These are phyloP conservation scores for Clitoria ternatea DNA, from an alignment of 306 rosid genomes.

Conservation along the genomic window DNA sequence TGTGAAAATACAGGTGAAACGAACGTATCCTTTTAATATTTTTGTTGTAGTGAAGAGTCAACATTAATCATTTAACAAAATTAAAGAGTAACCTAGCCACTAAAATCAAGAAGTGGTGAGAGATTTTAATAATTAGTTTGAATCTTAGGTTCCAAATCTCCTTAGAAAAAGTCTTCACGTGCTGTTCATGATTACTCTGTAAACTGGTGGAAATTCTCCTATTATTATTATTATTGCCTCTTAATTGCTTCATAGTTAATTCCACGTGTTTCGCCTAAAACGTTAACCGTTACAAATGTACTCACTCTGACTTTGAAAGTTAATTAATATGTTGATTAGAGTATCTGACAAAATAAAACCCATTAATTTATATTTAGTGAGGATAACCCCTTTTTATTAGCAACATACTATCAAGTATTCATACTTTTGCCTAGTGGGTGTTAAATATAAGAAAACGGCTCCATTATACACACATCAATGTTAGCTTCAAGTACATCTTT, in stretches of 20 bases:
- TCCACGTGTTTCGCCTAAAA: not conserved
- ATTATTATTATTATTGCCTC: not conserved
- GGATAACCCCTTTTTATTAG: not conserved
- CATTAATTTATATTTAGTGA: no score
- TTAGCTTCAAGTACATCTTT: not conserved
- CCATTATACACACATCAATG: not conserved
- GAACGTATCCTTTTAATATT: no score
- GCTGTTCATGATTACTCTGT: not conserved
- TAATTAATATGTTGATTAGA: not conserved
- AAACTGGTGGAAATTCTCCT: not conserved
- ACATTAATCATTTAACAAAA: no score
- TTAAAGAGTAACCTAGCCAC: no score
- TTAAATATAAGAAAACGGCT: constrained; percentile 6
- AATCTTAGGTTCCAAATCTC: no score
- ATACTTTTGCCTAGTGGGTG: constrained; percentile 12
- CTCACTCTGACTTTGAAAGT: no score
- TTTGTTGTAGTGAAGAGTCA: no score
- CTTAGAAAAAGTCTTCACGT: not conserved
- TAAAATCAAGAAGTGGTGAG: no score
- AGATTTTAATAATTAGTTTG: no score
- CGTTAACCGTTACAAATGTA: not conserved
- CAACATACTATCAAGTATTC: not conserved
- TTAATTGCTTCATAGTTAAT: not conserved
- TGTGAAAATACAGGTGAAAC: no score
- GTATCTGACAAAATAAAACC: not conserved